Base-by-base conservation (phyloP, 2,329 filamentous ascomycete species). In the Plenodomus lindquistii region DNA sequence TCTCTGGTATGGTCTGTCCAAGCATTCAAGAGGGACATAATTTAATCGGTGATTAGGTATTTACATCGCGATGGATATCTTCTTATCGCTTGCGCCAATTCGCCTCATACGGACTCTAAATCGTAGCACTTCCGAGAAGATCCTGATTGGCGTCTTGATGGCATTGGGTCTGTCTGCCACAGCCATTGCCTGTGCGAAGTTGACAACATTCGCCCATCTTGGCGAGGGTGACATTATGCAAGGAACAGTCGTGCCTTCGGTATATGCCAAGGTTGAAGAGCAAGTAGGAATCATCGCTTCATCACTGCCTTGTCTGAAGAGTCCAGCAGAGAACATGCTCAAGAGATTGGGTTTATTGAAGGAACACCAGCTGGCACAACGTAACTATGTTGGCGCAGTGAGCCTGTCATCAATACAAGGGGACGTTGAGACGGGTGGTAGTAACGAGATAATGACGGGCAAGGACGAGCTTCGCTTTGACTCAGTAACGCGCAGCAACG, bases 211-310 rank as follows among this genome's bases (percentile, higher is more conserved):
- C 42, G 51, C 44, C 9, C 22, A 40, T 4, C 59, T 63, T 17
- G 58, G 59, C 6, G 48, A 60, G 24, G 63, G 64, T 21, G 64
- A 67, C 36, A 48, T 54, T 3, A 56, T 65, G 47, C 63, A 66
- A 47, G 57, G 44, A 1, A 63, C 63, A 16, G 57, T 66, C 18
- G 37, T 51, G 36, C 59, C 63, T 13, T 65, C 62, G 8, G 45
- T 60, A 29, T 59, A 52, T 46, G 56, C 63, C 17, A 67, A 64
- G 38, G 34, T 66, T 1, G 65, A 67, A 49, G 62, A 67, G 29
- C 37, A 58, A 3, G 55, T 62, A 11, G 62, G 62, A 15, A 66
- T 66, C n/a, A 65, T 67, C 38, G 65, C 60, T 18, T 49, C 54
- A 10, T 65, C 59, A 21, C 37, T 65, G 16, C 58, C 65, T 4